phyloP scores from a whole-genome alignment of 2,329 filamentous ascomycete species.

The Bipolaris zeicola region DNA sequence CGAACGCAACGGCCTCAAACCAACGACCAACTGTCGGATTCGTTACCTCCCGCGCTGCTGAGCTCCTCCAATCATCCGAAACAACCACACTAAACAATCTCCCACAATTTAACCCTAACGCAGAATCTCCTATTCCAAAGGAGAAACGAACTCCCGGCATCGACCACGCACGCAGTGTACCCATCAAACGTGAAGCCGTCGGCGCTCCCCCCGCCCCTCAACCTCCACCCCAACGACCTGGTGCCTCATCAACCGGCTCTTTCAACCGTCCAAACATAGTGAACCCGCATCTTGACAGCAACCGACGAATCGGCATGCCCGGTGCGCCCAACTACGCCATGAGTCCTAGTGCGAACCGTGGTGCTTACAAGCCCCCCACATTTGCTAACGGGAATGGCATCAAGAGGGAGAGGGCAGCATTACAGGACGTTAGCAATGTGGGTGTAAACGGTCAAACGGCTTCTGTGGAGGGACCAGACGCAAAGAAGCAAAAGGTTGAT shows the following conservation, averaged over 20 bases:
- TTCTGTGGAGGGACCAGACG: slow-evolving; percentile 39
- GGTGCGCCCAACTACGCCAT: slow-evolving; percentile 40
- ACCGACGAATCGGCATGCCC: slow-evolving; percentile 58
- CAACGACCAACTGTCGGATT: slow-evolving; percentile 52
- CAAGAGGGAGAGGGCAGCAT: slow-evolving; percentile 42
- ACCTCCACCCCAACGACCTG: slow-evolving; percentile 18
- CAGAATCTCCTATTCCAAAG: slow-evolving; percentile 71
- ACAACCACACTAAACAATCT: slow-evolving; percentile 38
- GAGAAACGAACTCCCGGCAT: slow-evolving; percentile 79
- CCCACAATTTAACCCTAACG: slow-evolving; percentile 56
- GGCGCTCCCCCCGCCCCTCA: slow-evolving; percentile 24
- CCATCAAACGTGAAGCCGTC: slow-evolving; percentile 62
- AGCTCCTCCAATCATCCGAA: slow-evolving; percentile 46
- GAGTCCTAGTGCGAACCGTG: slow-evolving; percentile 53
- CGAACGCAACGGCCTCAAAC: slow-evolving; percentile 23
- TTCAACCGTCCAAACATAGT: slow-evolving; percentile 50
- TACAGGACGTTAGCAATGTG: slow-evolving; percentile 57
- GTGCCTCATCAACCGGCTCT: slow-evolving; percentile 17
- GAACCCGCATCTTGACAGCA: slow-evolving; percentile 55
- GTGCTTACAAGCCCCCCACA: slow-evolving; percentile 54
- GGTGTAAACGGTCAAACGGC: slow-evolving; percentile 25
- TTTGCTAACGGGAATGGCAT: slow-evolving; percentile 30
- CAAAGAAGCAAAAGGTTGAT: slow-evolving; percentile 51
- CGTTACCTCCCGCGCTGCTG: slow-evolving; percentile 53
- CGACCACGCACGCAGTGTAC: slow-evolving; percentile 78